Evolutionary conservation across 2,329 filamentous ascomycete species (phyloP), one percentile per base, ranked within the genome.

Genomic region (Curvularia hawaiiensis): DNA sequence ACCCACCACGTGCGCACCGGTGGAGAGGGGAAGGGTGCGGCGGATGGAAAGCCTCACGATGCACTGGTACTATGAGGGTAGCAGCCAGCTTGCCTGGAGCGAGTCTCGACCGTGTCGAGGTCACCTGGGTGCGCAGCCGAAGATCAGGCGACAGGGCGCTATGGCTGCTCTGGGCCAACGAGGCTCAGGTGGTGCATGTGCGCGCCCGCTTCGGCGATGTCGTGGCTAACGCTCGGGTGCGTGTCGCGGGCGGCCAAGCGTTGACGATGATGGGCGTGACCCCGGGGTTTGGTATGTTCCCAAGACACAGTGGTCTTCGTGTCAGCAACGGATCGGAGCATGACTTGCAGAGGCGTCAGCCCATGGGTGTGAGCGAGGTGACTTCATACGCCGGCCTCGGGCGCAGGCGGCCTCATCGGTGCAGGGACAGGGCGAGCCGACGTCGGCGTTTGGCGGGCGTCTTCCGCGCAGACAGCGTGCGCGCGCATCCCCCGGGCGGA

Each of bases 101-200:
- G 30, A 31, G 62, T 63, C 63, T 69, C 66, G 64, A 62, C 62
- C 60, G 38, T 20, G 30, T 50, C 41, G 14, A 50, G 56, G 53
- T 64, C 64, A 67, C 52, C 53, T 67, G 64, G 41, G 51, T 52
- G 39, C 24, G 41, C 47, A 58, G n/a, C 53, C 60, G 58, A 55
- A 59, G 47, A 45, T 47, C 51, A 63, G 52, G 58, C 50, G 59
- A 16, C n/a, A 44, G 30, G 56, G 45, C 56, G 55, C 64, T 61
- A 65, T 16, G 38, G 24, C 56, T 49, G 24, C 33, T 53, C 54
- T 22, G 12, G 57, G 64, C 33, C 28, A 63, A 45, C 18, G 20
- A 28, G 18, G 50, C 56, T 63, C 64, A 64, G 45, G 56, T 54
- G 60, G 47, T 61, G 64, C 64, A 65, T 64, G 18, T 50, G 47